Base-by-base conservation (phyloP, 2,329 filamentous ascomycete species). In the Rugonectria rugulosa region DNA sequence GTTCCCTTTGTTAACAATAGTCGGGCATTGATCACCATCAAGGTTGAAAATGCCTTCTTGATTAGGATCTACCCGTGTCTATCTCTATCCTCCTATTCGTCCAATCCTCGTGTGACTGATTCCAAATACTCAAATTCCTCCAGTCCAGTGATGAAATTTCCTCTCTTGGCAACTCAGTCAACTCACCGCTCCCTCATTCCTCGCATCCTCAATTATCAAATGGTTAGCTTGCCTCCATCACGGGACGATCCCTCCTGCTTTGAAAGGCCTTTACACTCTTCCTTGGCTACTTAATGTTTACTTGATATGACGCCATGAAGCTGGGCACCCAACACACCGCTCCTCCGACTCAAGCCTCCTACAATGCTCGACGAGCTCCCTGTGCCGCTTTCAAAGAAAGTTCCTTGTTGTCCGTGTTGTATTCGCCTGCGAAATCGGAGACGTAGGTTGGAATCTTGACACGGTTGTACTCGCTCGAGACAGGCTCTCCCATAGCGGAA, bases 401-500 rank as follows among this genome's bases (percentile, higher is more conserved):
- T 53, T 69, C 57, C 40, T 64, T 64, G 26, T 62, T 68, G 23
- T 59, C 67, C 31, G 48, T 56, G 57, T 80, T 81, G 19, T 68
- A 71, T 1, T 74, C 75, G 24, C 54, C 57, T 10, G 75, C 58
- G 54, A 72, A 80, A 2, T 75, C 72, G 1, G 61, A 61, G 46
- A 94, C 73, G 74, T 92, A 87, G 48, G 73, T 77, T 3, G 90
- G 89, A 4, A 90, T 73, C 4, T 79, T 68, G 1, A 88, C 78
- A 58, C 77, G 73, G 67, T 92, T 91, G 53, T 86, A 80, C 10
- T 78, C 73, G 3, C 80, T 81, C 0, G 85, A 75, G 19, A 91
- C 71, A 0, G 90, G 89, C 43, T 85, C 79, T 0, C 88, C 91
- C 53, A 90, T 77, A 0, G 75, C 77, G 54, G 84, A 81, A 70